A percentile compares a stretch with the other conserved stretches of the same genome.
phyloP scores from a whole-genome alignment of 2,329 filamentous ascomycete genomes.

The Sarocladium strictum region DNA sequence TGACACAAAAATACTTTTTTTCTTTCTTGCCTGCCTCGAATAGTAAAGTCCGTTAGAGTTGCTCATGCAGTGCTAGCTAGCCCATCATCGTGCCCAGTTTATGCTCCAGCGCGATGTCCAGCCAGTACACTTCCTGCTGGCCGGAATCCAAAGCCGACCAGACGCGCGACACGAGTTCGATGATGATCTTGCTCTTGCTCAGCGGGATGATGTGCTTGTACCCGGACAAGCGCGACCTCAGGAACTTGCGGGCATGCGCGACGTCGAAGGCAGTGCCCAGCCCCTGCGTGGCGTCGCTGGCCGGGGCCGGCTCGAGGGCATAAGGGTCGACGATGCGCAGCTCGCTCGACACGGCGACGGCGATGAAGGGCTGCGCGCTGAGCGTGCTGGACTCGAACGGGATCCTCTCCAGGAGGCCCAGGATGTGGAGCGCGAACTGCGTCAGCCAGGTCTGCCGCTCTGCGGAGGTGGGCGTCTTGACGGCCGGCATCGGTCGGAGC shows the following conservation, averaged over 20 bases:
- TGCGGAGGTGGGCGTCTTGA: conserved; percentile 5
- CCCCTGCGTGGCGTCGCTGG: background rate
- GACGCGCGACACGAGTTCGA: conserved; percentile 14
- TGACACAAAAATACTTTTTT: too few relatives aligned
- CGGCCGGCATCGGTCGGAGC: background rate
- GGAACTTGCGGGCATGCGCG: conserved; percentile 11
- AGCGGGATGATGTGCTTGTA: conserved; percentile 15
- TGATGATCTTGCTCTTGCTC: conserved; percentile 12
- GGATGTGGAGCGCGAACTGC: conserved; percentile 13
- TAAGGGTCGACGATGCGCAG: conserved; percentile 6
- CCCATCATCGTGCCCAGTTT: conserved; percentile 12
- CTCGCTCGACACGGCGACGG: conserved; percentile 15
- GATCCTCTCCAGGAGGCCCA: conserved; percentile 12
- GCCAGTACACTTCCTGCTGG: conserved; percentile 15
- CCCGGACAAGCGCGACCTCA: conserved; percentile 11
- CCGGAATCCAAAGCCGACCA: conserved; percentile 15
- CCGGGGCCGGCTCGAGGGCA: background rate
- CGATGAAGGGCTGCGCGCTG: conserved; percentile 12
- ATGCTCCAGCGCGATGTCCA: conserved; percentile 13
- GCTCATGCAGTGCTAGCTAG: too few relatives aligned
- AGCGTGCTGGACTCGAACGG: conserved; percentile 13
- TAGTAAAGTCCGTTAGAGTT: too few relatives aligned
- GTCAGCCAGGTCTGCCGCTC: conserved; percentile 17
- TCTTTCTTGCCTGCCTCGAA: too few relatives aligned
- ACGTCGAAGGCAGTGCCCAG: conserved; percentile 1